Evolutionary conservation across 345 rosid species (phyloP), one percentile per base, ranked within the genome.

Genomic region (Lepidium aucheri): DNA sequence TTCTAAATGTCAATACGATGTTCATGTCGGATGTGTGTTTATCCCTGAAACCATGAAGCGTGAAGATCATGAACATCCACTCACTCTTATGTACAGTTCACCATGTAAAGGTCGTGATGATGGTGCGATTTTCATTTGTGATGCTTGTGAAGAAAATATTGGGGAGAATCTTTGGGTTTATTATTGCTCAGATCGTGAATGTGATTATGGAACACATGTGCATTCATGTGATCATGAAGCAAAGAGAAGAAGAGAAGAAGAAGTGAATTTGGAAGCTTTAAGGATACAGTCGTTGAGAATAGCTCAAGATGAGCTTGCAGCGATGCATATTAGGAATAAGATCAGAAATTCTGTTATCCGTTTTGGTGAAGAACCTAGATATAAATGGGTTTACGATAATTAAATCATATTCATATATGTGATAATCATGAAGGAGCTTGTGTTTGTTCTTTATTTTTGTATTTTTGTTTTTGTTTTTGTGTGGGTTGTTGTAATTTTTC

Each of bases 1-100:
- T 10, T 63, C 75, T 13, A 20, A 38, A 12, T 71, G 69, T 20
- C 63, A 63, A 13, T 71, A 54, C 36, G 64, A 71, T 63, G 59
- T 72, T 32, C 76, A 72, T 64, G 70, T 72, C 1, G 76, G 76
- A 38, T 72, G 76, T 49, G 65, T 24, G 9, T 54, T 22, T 39
- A 16, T 64, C 11, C 65, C 65, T 13, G 70, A 64, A 40, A 38
- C 52, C 40, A 13, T 70, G 34, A 3, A 53, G 56, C 68, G 63
- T 2, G 68, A 61, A 22, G 74, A 8, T 8, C 74, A 70, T 4
- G 56, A 43, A 13, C 74, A 70, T 6, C 22, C 47, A 6, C 74
- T 70, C 40, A 70, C 52, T 40, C 51, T 68, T 3, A 1, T 39
- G 0, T 69, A 49, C 32, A 12, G 14, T 34, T 8, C 60, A 40